These are phyloP conservation scores for Vinca minor DNA, from an alignment of 257 asterid species.

Conservation along the genomic window DNA sequence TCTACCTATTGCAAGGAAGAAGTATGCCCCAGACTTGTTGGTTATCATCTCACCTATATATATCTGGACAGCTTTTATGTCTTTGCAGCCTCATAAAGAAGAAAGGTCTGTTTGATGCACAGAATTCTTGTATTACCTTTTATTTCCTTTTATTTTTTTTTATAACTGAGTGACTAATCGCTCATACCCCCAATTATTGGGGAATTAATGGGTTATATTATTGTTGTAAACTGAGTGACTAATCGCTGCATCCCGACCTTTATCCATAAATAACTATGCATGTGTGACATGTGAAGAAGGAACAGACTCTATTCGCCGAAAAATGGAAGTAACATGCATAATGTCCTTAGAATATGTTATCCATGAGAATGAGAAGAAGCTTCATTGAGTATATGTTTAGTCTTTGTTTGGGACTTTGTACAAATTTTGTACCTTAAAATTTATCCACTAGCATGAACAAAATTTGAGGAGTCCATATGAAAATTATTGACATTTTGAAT, in stretches of 20 bases:
- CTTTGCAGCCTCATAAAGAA: constrained; percentile 97
- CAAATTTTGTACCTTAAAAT: not conserved
- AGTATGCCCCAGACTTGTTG: constrained; percentile 72
- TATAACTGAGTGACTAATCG: too few species aligned
- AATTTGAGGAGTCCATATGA: constrained; percentile 8
- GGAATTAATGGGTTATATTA: too few species aligned
- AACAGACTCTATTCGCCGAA: not conserved
- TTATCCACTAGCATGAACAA: constrained; percentile 1
- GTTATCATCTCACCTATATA: constrained; percentile 76
- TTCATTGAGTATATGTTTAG: not conserved
- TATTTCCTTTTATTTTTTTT: not conserved
- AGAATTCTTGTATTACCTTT: not conserved
- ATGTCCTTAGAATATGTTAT: not conserved
- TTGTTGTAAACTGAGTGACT: not conserved
- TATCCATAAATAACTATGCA: not conserved
- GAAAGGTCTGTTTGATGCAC: constrained; percentile 55
- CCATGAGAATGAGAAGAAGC: not conserved
- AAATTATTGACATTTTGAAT: constrained; percentile 19
- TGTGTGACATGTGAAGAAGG: not conserved
- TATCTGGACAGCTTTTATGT: constrained; percentile 93
- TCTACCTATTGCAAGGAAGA: constrained; percentile 70
- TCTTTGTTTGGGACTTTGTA: not conserved
- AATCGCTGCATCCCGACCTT: not conserved
- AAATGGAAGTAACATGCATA: not conserved
- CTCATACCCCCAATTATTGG: too few species aligned